Percentiles rank a stretch among this genome's conserved stretches.
phyloP scores from a whole-genome alignment of 2,329 filamentous ascomycete genomes.

The Mollisiaceae sp. region DNA sequence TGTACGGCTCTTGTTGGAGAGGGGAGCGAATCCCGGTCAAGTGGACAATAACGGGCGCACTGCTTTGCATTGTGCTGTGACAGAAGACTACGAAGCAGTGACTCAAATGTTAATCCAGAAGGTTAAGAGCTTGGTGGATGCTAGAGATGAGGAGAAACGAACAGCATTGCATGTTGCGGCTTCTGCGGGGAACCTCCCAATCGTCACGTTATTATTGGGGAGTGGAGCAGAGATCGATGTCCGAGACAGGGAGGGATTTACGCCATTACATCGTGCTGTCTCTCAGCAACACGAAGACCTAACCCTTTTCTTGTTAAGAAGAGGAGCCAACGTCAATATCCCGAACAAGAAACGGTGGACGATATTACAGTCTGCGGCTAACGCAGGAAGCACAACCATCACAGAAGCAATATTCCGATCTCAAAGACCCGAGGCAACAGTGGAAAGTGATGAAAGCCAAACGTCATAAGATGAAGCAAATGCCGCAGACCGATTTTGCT shows the following conservation, averaged over 20 bases:
- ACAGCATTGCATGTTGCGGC: constrained; percentile 19
- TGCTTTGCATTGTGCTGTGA: constrained; percentile 14
- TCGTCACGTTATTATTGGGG: background rate
- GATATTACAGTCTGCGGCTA: background rate
- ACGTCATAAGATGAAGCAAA: no score
- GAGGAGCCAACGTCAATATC: background rate
- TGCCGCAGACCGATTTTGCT: no score
- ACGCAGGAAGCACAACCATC: background rate
- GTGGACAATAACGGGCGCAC: constrained; percentile 6
- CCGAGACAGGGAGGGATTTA: background rate
- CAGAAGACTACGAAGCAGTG: background rate
- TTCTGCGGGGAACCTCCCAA: constrained; percentile 10
- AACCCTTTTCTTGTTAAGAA: background rate
- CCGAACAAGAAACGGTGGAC: background rate
- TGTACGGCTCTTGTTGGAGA: background rate
- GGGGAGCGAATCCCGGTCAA: background rate
- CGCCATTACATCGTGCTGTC: constrained; percentile 1
- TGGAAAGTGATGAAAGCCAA: no score
- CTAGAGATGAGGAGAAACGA: constrained; percentile 13
- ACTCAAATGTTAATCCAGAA: constrained; percentile 12
- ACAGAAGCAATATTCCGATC: background rate
- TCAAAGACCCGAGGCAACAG: no score
- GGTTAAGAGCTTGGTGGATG: constrained; percentile 1
- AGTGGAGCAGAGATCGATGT: constrained; percentile 4
- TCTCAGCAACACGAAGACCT: background rate